Evolutionary conservation across 805 yeast genomes (phyloP).

Genomic region (Cyberlindnera sargentensis): DNA sequence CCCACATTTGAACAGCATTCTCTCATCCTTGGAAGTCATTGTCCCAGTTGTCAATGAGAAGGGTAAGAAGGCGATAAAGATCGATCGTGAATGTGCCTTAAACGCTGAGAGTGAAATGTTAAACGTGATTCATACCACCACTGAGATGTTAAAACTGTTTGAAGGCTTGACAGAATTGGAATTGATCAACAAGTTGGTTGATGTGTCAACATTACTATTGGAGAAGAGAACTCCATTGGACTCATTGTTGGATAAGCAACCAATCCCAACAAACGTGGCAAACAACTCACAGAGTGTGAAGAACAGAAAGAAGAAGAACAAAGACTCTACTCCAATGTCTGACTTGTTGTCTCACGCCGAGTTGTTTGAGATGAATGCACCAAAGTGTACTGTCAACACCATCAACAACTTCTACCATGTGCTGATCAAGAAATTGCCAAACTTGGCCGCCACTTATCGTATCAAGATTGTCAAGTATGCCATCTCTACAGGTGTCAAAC

Average conservation of each 20-base stretch:
- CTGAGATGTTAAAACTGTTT: slow-evolving; percentile 27
- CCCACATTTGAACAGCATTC: slow-evolving; percentile 43
- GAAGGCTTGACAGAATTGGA: slow-evolving; percentile 42
- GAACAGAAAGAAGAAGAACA: slow-evolving; percentile 35
- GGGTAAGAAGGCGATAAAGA: slow-evolving; percentile 32
- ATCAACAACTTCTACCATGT: slow-evolving; percentile 38
- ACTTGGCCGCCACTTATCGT: slow-evolving; percentile 57
- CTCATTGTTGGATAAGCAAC: slow-evolving; percentile 27
- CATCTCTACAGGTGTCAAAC: slow-evolving; percentile 30
- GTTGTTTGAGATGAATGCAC: slow-evolving; percentile 39
- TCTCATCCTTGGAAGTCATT: slow-evolving; percentile 49
- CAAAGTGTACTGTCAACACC: slow-evolving; percentile 27
- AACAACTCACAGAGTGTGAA: slow-evolving; percentile 12
- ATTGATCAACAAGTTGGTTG: slow-evolving; percentile 48
- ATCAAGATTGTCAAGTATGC: slow-evolving; percentile 46
- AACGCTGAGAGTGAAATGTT: slow-evolving; percentile 28
- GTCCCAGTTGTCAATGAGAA: slow-evolving; percentile 42
- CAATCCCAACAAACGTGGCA: slow-evolving; percentile 6
- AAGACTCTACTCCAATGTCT: slow-evolving; percentile 45
- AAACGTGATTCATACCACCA: slow-evolving; percentile 25
- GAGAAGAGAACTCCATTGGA: slow-evolving; percentile 28
- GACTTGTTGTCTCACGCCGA: slow-evolving; percentile 64
- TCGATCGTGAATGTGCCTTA: slow-evolving; percentile 28
- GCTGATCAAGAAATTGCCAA: slow-evolving; percentile 38
- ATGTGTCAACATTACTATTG: slow-evolving; percentile 40